phyloP scores from a whole-genome alignment of 176 grass and related monocot genomes.

The Luzula sylvatica region DNA sequence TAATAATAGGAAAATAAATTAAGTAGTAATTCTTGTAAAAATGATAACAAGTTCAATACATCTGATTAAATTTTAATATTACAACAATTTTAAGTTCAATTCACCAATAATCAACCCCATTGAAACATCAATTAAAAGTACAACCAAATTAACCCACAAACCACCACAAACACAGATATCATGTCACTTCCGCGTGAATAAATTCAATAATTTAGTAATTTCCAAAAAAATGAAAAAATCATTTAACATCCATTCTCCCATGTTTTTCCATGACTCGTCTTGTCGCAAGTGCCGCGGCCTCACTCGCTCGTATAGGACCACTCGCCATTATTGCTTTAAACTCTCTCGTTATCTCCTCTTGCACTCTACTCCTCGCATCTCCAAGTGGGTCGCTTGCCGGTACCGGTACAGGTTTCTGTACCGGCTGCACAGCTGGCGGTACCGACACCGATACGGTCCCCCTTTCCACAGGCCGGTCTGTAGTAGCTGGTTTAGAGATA shows the following conservation, averaged over 20 bases:
- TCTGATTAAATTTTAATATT: too few relatives aligned
- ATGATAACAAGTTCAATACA: too few relatives aligned
- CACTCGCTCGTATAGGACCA: conserved; percentile 33
- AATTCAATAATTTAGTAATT: too few relatives aligned
- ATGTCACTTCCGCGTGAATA: too few relatives aligned
- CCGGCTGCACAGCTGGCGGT: conserved; percentile 18
- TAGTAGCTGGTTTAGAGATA: neutral
- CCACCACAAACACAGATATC: too few relatives aligned
- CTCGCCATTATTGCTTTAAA: conserved; percentile 57
- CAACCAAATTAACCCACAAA: too few relatives aligned
- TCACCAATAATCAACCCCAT: too few relatives aligned
- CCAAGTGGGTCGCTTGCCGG: conserved; percentile 21
- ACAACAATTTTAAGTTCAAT: too few relatives aligned
- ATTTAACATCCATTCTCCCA: conserved; percentile 17
- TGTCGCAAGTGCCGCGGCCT: conserved; percentile 44
- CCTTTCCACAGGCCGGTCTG: neutral
- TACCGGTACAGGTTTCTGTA: conserved; percentile 6
- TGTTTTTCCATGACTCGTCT: conserved; percentile 64
- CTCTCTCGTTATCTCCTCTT: conserved; percentile 58
- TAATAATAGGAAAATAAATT: too few relatives aligned
- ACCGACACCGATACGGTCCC: neutral
- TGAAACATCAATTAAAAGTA: too few relatives aligned
- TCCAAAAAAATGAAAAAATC: too few relatives aligned
- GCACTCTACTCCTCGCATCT: conserved; percentile 34
- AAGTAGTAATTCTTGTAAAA: too few relatives aligned